phyloP scores from a whole-genome alignment of 192 early-diverging fungal species.

The Funneliformis mosseae region DNA sequence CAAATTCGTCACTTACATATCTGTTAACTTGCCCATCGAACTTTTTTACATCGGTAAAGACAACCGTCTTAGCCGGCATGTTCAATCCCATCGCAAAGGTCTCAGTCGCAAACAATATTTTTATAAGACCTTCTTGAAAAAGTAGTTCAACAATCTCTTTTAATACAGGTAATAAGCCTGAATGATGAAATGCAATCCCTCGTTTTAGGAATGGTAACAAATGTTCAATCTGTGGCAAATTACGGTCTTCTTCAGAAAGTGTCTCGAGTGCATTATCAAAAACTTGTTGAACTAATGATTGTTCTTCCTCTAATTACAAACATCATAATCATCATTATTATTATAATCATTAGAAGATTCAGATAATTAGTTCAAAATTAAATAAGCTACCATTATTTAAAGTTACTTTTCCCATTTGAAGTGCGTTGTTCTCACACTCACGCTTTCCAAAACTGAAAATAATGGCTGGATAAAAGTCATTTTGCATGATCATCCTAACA shows the following conservation, averaged over 20 bases:
- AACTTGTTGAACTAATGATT: constrained; percentile 82
- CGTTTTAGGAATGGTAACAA: constrained; percentile 87
- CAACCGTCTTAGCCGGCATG: constrained; percentile 99
- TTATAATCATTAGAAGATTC: neutral
- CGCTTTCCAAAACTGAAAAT: constrained; percentile 93
- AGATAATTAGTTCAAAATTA: neutral
- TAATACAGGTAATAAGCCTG: constrained; percentile 91
- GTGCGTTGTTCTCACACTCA: constrained; percentile 89
- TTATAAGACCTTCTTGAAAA: constrained; percentile 94
- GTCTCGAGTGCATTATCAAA: constrained; percentile 85
- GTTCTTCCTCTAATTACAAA: constrained; percentile 47
- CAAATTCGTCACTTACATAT: constrained; percentile 57
- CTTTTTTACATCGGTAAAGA: constrained; percentile 91
- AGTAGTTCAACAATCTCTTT: constrained; percentile 98
- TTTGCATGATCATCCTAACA: constrained; percentile 93
- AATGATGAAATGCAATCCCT: constrained; percentile 97
- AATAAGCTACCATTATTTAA: constrained; percentile 68
- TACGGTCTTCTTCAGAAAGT: constrained; percentile 87
- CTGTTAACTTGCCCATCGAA: constrained; percentile 88
- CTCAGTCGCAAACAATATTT: constrained; percentile 97
- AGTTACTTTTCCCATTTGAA: constrained; percentile 78
- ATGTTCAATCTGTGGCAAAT: constrained; percentile 90
- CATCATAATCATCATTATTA: neutral
- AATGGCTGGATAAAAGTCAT: constrained; percentile 96
- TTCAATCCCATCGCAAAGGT: constrained; percentile 99